Percentiles rank a stretch among this genome's conserved stretches.
Evolutionary conservation across 2,329 filamentous ascomycete genomes (phyloP).

Genomic region (Bertia moriformis): DNA sequence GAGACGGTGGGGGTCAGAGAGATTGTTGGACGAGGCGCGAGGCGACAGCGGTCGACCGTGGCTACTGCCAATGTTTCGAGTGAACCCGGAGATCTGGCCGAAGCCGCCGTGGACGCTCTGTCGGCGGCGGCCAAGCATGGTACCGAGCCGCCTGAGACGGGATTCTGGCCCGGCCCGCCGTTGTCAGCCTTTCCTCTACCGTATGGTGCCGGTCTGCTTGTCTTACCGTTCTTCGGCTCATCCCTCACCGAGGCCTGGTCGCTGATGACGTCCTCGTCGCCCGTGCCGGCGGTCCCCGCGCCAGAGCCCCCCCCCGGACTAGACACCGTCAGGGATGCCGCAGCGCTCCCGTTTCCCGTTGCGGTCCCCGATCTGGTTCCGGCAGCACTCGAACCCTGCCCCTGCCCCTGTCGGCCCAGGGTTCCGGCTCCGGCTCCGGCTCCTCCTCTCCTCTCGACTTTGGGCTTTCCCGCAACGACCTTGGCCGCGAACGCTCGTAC

Average conservation of each 20-base stretch:
- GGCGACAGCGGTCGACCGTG: constrained; percentile 44
- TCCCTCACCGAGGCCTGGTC: background rate
- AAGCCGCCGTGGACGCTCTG: constrained; percentile 54
- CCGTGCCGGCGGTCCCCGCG: no score
- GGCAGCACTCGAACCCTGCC: constrained; percentile 6
- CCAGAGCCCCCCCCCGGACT: background rate
- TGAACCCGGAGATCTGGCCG: constrained; percentile 42
- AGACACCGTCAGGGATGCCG: constrained; percentile 11
- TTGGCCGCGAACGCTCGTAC: constrained; percentile 55
- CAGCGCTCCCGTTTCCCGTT: constrained; percentile 8
- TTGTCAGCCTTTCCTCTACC: background rate
- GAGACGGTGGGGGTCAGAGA: constrained; percentile 36
- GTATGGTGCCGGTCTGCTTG: no score
- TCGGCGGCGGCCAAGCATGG: constrained; percentile 50
- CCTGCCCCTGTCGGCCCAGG: constrained; percentile 10
- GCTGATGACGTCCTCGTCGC: background rate
- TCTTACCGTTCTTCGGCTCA: background rate
- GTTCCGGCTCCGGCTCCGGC: no score
- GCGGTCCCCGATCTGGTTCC: constrained; percentile 2
- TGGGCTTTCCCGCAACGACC: constrained; percentile 17
- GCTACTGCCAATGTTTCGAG: constrained; percentile 45
- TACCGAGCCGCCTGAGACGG: constrained; percentile 45
- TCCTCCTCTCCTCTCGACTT: constrained; percentile 13
- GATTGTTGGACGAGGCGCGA: constrained; percentile 41
- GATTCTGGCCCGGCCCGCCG: background rate